Base-by-base conservation (phyloP, 805 yeast species). In the Vanderwaltozyma tropicalis region DNA sequence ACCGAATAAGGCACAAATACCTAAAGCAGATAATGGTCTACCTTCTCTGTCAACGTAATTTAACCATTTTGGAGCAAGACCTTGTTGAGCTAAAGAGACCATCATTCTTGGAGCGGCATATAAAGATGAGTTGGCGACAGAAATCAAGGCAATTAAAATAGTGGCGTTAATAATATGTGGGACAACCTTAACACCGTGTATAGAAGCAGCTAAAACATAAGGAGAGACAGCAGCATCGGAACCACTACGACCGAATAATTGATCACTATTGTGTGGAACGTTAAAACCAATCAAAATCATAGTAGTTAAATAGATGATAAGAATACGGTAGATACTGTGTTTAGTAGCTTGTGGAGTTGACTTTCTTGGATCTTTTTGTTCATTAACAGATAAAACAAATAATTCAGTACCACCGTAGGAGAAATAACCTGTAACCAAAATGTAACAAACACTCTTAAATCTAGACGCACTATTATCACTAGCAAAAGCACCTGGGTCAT, bases 101-200 rank as follows among this genome's bases (percentile, higher is more conserved):
- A 81, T 55, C 10, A 85, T 69, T 68, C 89, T 72, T 37, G 87
- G 79, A 42, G 80, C 72, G 14, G 80, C 83, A 55, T 70, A 81
- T 32, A 80, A 74, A 1, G 88, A 75, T 21, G 86, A 75, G 64
- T 80, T 81, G 49, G 86, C 87, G 38, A 80, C 88, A 6, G 87
- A 80, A 38, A 80, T 60, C 18, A 81, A 84, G 6, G 88, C 78
- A 39, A 80, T 59, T 62, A 81, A 64, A 47, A 81, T 79, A 32
- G 80, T 85, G 16, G 77, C 84, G 54, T 81, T 81, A 65, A 81
- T 78, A 44, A 81, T 74, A 38, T 79, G 75, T 31, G 88, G 88
- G 34, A 80, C 67, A 31, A 75, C 81, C 37, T 63, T 64, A 45
- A 80, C 75, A 45, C 79, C 77, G 27, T 73, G 81, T 37, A 68